phyloP scores from a whole-genome alignment of 2,329 filamentous ascomycete genomes.

The Aspergillus fumigatiaffinis region DNA sequence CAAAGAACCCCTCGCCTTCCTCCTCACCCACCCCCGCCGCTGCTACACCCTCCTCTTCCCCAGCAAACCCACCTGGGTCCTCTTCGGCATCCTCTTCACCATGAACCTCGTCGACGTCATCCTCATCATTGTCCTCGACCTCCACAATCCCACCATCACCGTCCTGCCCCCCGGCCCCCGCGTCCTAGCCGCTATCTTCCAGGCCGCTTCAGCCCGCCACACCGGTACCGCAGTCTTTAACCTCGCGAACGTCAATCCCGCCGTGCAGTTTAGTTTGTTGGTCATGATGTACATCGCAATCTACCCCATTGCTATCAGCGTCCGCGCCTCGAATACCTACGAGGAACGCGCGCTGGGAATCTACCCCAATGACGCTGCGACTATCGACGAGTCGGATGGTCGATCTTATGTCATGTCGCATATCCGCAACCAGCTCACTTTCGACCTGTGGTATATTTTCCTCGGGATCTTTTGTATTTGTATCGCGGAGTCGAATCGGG shows the following conservation, averaged over 20 bases:
- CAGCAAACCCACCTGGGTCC: conserved; percentile 55
- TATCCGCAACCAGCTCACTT: conserved; percentile 59
- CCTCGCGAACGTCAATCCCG: conserved; percentile 50
- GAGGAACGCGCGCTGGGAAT: conserved; percentile 62
- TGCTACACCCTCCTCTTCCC: conserved; percentile 63
- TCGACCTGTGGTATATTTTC: conserved; percentile 64
- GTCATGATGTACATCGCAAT: conserved; percentile 99
- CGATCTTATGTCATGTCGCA: conserved; percentile 49
- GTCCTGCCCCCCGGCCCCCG: conserved; percentile 41
- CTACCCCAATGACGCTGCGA: conserved; percentile 38
- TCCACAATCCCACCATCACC: conserved; percentile 50
- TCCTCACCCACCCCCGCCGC: conserved; percentile 60
- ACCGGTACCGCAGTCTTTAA: conserved; percentile 50
- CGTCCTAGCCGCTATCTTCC: conserved; percentile 56
- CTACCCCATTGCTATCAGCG: conserved; percentile 89
- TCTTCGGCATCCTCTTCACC: conserved; percentile 45
- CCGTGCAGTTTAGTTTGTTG: conserved; percentile 54
- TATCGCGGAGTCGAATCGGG: conserved; percentile 48
- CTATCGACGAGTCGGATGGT: conserved; percentile 20
- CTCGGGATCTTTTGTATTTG: conserved; percentile 57
- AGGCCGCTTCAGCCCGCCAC: conserved; percentile 49
- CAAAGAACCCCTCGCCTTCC: conserved; percentile 47
- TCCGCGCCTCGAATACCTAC: conserved; percentile 68
- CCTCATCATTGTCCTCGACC: conserved; percentile 50
- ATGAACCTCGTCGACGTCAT: conserved; percentile 56